These are phyloP conservation scores for Phaeosphaeriaceae sp. DNA, from an alignment of 2,329 filamentous ascomycete species.

Conservation along the genomic window DNA sequence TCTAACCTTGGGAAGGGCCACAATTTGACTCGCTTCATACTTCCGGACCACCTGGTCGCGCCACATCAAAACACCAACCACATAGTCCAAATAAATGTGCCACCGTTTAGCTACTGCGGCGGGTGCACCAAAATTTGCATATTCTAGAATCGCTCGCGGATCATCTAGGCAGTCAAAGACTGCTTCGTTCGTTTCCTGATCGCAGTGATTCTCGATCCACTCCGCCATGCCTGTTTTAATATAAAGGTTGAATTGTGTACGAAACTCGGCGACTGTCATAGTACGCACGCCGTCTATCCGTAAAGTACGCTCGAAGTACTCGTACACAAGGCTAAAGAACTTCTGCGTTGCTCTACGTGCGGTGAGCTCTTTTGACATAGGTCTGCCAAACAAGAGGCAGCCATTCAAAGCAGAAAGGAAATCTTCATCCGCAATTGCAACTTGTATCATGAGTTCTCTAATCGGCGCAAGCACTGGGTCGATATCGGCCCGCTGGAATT, in stretches of 20 bases:
- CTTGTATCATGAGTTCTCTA: too few species aligned
- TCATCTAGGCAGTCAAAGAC: neutral
- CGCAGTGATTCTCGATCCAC: slow-evolving; percentile 1
- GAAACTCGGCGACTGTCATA: neutral
- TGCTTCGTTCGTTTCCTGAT: neutral
- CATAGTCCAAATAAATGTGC: neutral
- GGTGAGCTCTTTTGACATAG: neutral
- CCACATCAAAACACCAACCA: slow-evolving; percentile 9
- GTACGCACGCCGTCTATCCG: neutral
- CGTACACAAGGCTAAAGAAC: slow-evolving; percentile 2
- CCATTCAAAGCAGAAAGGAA: too few species aligned
- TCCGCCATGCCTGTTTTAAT: slow-evolving; percentile 6
- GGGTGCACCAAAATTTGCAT: neutral
- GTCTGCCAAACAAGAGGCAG: too few species aligned
- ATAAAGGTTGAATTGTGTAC: slow-evolving; percentile 3
- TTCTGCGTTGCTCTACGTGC: neutral
- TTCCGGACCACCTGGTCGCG: slow-evolving; percentile 2
- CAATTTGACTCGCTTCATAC: too few species aligned
- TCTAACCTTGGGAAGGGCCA: too few species aligned
- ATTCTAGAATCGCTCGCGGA: neutral
- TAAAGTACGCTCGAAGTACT: slow-evolving; percentile 11
- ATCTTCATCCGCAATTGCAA: too few species aligned
- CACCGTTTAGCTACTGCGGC: slow-evolving; percentile 3
- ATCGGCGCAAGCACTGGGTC: too few species aligned
- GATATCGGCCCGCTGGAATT: too few species aligned